These are phyloP conservation scores for Durio zibethinus DNA, from an alignment of 345 rosid species.

Conservation along the genomic window DNA sequence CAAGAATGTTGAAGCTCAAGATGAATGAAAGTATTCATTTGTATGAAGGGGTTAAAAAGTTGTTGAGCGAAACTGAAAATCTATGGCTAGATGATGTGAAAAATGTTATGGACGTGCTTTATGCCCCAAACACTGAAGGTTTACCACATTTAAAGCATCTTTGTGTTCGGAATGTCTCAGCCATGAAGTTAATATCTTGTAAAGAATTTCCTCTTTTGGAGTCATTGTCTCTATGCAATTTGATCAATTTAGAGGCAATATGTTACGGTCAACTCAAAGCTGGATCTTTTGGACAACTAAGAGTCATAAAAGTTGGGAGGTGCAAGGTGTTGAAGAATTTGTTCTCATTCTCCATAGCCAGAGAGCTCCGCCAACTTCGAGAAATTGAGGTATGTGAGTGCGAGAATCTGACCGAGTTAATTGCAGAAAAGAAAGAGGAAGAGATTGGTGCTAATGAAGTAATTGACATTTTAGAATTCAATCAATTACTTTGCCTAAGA, in stretches of 20 bases:
- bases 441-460: background rate
- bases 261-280: background rate
- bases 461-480: background rate
- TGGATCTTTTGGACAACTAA: background rate
- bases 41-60: background rate
- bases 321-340: background rate
- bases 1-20: background rate
- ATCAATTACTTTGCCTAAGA: too few relatives aligned
- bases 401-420: too few relatives aligned
- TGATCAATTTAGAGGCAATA: background rate
- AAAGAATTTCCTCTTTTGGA: background rate
- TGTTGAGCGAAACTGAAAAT: background rate
- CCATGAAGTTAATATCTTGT: background rate
- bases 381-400: background rate
- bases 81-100: background rate
- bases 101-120: background rate
- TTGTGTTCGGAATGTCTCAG: rapidly evolving
- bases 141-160: background rate
- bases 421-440: background rate
- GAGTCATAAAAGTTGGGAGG: background rate
- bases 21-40: background rate
- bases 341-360: background rate
- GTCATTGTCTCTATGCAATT: background rate
- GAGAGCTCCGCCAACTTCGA: background rate
- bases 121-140: background rate